Conservation (phyloP, 2,329 filamentous ascomycete species). For the Aspergillus sp. region DNA sequence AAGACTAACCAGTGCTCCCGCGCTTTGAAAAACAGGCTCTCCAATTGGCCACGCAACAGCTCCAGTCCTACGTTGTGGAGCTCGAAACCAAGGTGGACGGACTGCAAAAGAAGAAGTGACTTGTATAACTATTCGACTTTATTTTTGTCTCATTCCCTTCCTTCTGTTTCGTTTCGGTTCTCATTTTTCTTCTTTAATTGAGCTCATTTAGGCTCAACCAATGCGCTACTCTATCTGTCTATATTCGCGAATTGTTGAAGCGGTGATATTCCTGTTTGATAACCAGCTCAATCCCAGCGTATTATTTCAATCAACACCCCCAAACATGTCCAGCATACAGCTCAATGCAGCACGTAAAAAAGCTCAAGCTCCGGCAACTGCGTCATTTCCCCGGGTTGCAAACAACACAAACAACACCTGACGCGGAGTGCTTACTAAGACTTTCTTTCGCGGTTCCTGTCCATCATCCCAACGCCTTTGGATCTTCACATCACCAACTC, state of each 20-base stretch:
- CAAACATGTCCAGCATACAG: too few species aligned
- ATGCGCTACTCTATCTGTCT: not conserved
- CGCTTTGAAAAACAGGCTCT: conserved; percentile 55
- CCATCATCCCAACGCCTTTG: not conserved
- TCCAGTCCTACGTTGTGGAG: conserved; percentile 74
- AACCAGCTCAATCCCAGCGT: not conserved
- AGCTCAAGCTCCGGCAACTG: not conserved
- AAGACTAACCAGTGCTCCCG: too few species aligned
- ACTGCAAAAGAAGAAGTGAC: conserved; percentile 60
- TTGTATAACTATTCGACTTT: conserved; percentile 1
- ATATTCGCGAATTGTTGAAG: too few species aligned
- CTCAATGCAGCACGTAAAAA: not conserved
- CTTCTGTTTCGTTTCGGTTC: conserved; percentile 5
- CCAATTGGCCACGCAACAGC: conserved; percentile 76
- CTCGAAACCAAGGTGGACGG: conserved; percentile 73
- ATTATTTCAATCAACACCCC: not conserved
- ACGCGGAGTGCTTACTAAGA: not conserved
- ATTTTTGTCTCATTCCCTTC: conserved; percentile 4
- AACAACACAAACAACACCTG: conserved; percentile 14
- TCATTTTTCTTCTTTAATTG: conserved; percentile 1
- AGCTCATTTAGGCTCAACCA: not conserved
- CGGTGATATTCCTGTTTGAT: not conserved
- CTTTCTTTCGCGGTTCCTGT: not conserved
- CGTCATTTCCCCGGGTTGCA: conserved; percentile 9
- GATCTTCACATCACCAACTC: too few species aligned